Conservation (phyloP, 139 green algal species). For the Picochlorum sp. region DNA sequence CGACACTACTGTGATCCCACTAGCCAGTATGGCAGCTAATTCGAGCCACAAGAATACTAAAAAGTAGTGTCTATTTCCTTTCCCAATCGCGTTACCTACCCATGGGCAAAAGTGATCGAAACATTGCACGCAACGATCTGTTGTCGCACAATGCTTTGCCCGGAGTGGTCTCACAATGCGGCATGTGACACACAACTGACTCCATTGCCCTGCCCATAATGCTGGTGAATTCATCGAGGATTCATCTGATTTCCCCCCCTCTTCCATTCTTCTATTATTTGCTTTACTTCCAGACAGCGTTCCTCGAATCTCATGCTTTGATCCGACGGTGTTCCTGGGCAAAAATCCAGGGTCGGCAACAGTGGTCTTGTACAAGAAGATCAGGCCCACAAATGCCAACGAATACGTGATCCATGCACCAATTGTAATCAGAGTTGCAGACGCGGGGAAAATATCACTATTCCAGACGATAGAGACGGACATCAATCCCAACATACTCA, state of each 20-base stretch:
- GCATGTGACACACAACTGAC: slow-evolving; percentile 84
- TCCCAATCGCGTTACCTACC: slow-evolving; percentile 83
- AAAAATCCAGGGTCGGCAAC: slow-evolving; percentile 71
- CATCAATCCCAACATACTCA: slow-evolving; percentile 58
- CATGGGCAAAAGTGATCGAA: slow-evolving; percentile 99
- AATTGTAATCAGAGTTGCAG: background rate
- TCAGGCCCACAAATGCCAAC: slow-evolving; percentile 39
- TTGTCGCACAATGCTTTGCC: slow-evolving; percentile 84
- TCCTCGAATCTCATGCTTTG: too few relatives aligned
- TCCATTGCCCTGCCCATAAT: slow-evolving; percentile 78
- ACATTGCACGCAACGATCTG: slow-evolving; percentile 75
- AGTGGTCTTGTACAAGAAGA: slow-evolving; percentile 68
- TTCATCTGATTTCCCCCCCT: background rate
- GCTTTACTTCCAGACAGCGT: too few relatives aligned
- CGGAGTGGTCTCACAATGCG: slow-evolving; percentile 83
- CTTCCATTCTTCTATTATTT: background rate
- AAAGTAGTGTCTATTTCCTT: slow-evolving; percentile 77
- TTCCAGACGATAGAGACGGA: slow-evolving; percentile 42
- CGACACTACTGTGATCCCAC: slow-evolving; percentile 35
- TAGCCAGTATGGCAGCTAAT: slow-evolving; percentile 55
- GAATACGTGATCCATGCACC: slow-evolving; percentile 32
- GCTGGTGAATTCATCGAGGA: slow-evolving; percentile 66
- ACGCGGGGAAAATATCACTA: slow-evolving; percentile 6
- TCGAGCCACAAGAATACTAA: slow-evolving; percentile 81
- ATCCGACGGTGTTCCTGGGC: slow-evolving; percentile 12